These are phyloP conservation scores for Pichia sp. DNA, from an alignment of 1,139 yeast genomes.

Conservation along the genomic window DNA sequence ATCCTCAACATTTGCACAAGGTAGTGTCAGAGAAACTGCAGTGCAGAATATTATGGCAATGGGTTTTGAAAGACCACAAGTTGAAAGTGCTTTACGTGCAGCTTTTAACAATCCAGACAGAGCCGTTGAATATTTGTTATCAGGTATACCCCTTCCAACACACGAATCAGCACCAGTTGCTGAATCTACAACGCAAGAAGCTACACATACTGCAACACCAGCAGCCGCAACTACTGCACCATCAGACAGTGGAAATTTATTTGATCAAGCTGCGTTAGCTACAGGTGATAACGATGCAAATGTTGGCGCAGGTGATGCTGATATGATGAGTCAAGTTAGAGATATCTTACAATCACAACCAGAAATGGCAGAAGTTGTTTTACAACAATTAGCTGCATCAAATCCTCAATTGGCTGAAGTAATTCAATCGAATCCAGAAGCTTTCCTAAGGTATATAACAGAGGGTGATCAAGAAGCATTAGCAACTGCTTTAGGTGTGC, in stretches of 20 bases:
- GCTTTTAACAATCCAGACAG: conserved; percentile 97
- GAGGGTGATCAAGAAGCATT: conserved; percentile 42
- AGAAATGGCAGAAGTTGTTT: conserved; percentile 75
- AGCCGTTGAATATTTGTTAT: conserved; percentile 89
- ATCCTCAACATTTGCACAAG: conserved; percentile 52
- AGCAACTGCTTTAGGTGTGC: conserved; percentile 28
- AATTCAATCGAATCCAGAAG: conserved; percentile 83
- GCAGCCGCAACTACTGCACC: conserved; percentile 22
- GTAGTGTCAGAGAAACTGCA: conserved; percentile 59
- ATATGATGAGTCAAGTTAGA: conserved; percentile 55
- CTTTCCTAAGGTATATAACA: conserved; percentile 64
- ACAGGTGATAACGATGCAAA: conserved; percentile 21
- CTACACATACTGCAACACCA: conserved; percentile 30
- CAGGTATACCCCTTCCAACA: conserved; percentile 65
- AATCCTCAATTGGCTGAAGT: conserved; percentile 84
- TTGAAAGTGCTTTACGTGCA: conserved; percentile 85
- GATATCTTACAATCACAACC: conserved; percentile 82
- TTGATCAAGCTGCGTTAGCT: conserved; percentile 67
- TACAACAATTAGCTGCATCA: conserved; percentile 75
- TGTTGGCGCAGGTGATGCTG: conserved; percentile 39
- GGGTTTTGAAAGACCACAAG: conserved; percentile 90
- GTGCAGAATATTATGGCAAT: conserved; percentile 83
- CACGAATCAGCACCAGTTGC: conserved; percentile 20
- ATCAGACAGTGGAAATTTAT: conserved; percentile 37
- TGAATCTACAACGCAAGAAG: conserved; percentile 23